Percentiles rank a stretch among this genome's conserved stretches.
phyloP scores from a whole-genome alignment of 495 filamentous ascomycete species.

The Amphirosellinia nigrospora region DNA sequence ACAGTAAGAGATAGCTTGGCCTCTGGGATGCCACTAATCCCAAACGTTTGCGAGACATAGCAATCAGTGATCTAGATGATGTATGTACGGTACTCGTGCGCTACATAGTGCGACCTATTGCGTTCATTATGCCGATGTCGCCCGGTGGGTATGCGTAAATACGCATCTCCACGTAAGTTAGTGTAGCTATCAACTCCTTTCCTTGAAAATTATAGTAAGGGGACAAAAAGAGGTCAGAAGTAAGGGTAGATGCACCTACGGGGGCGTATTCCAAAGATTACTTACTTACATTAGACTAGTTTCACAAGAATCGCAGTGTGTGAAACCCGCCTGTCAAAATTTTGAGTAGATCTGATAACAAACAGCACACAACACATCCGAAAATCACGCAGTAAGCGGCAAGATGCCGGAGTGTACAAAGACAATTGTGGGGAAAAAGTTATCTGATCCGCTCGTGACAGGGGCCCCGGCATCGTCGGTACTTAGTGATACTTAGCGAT shows the following conservation, averaged over 20 bases:
- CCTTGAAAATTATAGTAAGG: background rate
- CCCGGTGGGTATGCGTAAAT: background rate
- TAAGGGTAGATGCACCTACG: background rate
- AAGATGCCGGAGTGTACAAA: too few relatives aligned
- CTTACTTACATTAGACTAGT: background rate
- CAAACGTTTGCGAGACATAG: background rate
- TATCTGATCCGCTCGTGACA: slow-evolving; percentile 41
- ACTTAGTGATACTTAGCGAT: background rate
- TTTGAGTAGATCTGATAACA: slow-evolving; percentile 27
- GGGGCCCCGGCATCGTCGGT: slow-evolving; percentile 10
- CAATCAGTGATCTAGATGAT: slow-evolving; percentile 11
- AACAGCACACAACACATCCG: background rate
- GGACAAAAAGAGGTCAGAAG: background rate
- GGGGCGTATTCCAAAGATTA: background rate
- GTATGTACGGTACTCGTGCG: background rate
- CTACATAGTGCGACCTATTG: background rate
- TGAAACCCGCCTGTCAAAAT: background rate
- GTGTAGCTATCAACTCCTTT: background rate
- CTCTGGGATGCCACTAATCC: slow-evolving; percentile 13
- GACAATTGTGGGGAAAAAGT: slow-evolving; percentile 29
- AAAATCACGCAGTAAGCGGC: slow-evolving; percentile 14
- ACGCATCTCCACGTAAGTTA: background rate
- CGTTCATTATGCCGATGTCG: slow-evolving; percentile 6
- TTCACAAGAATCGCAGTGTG: background rate
- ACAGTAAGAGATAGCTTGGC: slow-evolving; percentile 19